Percentiles rank a stretch among this genome's conserved stretches.
These are phyloP conservation scores for Apiospora phragmitis DNA, from an alignment of 2,329 filamentous ascomycete genomes.

Conservation along the genomic window DNA sequence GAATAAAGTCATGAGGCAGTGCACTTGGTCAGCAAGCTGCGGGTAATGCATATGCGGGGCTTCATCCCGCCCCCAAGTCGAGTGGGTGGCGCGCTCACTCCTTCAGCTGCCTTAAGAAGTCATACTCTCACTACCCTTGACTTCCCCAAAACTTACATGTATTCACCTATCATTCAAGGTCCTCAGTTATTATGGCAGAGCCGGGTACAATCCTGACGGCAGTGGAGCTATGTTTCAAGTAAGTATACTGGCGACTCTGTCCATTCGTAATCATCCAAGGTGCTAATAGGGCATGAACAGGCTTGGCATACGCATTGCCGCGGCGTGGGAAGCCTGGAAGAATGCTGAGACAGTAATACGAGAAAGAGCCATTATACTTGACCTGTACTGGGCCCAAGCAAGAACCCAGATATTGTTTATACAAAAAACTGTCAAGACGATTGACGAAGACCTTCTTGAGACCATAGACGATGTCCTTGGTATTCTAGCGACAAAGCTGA, in stretches of 20 bases:
- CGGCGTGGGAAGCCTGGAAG: neutral
- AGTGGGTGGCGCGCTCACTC: neutral
- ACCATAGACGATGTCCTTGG: neutral
- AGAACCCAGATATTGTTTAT: neutral
- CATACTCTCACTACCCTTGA: too few species aligned
- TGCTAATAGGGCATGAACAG: neutral
- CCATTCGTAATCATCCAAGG: neutral
- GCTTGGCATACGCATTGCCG: neutral
- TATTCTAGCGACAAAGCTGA: neutral
- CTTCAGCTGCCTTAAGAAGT: neutral
- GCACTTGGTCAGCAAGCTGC: neutral
- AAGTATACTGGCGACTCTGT: neutral
- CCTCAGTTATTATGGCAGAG: neutral
- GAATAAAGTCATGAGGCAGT: neutral
- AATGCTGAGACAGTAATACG: neutral
- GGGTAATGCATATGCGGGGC: neutral
- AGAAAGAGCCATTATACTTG: neutral
- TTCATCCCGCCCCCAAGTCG: neutral
- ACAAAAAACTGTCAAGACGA: neutral
- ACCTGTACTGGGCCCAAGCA: neutral
- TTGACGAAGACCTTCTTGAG: neutral
- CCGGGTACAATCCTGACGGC: neutral
- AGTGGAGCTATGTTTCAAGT: constrained; percentile 12
- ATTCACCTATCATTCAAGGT: neutral
- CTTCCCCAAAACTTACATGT: too few species aligned